A percentile compares a stretch with the other conserved stretches of the same genome.
phyloP scores from a whole-genome alignment of 2,329 filamentous ascomycete genomes.

The Coleophoma eucalyptorum region DNA sequence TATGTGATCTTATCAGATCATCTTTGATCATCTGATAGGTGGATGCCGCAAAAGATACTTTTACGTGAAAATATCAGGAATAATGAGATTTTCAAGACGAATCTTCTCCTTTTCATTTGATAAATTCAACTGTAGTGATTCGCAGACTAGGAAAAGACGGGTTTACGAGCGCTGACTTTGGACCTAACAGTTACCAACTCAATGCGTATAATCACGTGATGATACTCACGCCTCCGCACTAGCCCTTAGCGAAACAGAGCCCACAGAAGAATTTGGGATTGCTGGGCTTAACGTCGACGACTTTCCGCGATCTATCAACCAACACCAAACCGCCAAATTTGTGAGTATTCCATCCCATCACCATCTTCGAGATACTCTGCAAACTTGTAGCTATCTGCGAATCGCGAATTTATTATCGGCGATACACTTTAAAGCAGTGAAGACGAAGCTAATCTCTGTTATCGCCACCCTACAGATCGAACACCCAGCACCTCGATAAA shows the following conservation, averaged over 20 bases:
- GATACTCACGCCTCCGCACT: not conserved
- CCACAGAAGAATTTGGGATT: not conserved
- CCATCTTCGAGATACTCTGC: not conserved
- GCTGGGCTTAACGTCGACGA: not conserved
- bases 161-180: too few species aligned
- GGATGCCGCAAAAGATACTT: too few species aligned
- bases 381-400: not conserved
- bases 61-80: too few species aligned
- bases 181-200: too few species aligned
- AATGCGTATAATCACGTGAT: not conserved
- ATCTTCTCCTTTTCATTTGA: too few species aligned
- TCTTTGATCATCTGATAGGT: too few species aligned
- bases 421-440: not conserved
- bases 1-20: too few species aligned
- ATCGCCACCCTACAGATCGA: constrained; percentile 22
- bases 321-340: constrained; percentile 1
- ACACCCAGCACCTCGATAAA: constrained; percentile 23
- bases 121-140: too few species aligned
- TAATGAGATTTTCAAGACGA: too few species aligned
- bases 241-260: not conserved
- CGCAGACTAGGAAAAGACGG: too few species aligned
- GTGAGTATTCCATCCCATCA: not conserved
- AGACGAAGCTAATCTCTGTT: constrained; percentile 9
- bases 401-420: not conserved
- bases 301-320: not conserved